Evolutionary conservation across 257 asterid genomes (phyloP).

Genomic region (Nicotiana paniculata): DNA sequence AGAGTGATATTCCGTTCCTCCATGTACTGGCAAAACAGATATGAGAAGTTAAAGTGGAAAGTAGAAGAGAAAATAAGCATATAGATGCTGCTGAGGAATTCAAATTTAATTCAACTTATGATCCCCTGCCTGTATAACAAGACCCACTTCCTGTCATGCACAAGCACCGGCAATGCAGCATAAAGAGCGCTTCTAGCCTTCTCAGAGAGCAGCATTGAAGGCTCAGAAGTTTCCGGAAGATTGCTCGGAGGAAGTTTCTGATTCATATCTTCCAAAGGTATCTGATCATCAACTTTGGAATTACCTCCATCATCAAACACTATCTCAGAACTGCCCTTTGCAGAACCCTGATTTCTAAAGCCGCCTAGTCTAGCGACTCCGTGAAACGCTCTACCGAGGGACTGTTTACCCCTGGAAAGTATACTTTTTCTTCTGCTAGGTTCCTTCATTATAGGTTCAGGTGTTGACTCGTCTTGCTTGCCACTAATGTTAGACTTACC

Average conservation of each 20-base stretch:
- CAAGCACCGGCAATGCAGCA: conserved; percentile 66
- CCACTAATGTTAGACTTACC: conserved; percentile 22
- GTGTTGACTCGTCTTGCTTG: conserved; percentile 31
- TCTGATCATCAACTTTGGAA: conserved; percentile 37
- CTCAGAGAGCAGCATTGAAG: conserved; percentile 80
- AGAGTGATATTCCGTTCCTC: conserved; percentile 93
- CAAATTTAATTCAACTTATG: conserved; percentile 5
- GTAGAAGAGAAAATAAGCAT: conserved; percentile 4
- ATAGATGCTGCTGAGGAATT: background rate
- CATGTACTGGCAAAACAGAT: conserved; percentile 59
- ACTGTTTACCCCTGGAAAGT: conserved; percentile 64
- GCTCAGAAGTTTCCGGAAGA: conserved; percentile 81
- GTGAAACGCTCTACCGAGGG: conserved; percentile 58
- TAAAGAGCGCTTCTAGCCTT: conserved; percentile 55
- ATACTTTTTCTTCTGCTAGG: conserved; percentile 57
- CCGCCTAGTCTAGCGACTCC: conserved; percentile 67
- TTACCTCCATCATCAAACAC: conserved; percentile 29
- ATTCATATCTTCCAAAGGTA: conserved; percentile 35
- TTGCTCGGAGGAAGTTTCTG: conserved; percentile 22
- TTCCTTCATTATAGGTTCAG: conserved; percentile 48
- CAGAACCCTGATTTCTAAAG: conserved; percentile 43
- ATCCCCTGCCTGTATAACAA: conserved; percentile 63
- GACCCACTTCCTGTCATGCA: conserved; percentile 84
- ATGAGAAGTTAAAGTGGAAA: background rate
- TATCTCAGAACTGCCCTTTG: conserved; percentile 45